A percentile compares a stretch with the other conserved stretches of the same genome.
Conservation (phyloP, 805 yeast species). For the Monosporozyma solicola region DNA sequence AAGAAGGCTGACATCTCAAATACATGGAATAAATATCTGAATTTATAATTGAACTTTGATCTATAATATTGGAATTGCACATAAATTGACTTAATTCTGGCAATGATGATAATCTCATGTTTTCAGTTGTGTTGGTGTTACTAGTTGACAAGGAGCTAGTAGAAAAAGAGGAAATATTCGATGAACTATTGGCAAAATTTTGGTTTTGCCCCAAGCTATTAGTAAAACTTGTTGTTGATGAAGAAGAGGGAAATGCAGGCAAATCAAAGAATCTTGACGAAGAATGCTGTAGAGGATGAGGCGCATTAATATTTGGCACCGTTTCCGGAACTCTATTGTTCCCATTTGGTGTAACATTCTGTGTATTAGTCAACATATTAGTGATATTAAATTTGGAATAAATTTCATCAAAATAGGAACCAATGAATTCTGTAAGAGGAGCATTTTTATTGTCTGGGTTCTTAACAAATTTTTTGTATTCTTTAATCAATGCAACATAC, state of each 20-base stretch:
- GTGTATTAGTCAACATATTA: conserved; percentile 9
- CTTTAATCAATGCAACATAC: conserved; percentile 24
- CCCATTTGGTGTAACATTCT: neutral
- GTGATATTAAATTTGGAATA: conserved; percentile 20
- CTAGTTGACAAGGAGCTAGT: conserved; percentile 1
- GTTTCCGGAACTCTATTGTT: neutral
- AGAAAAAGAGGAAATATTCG: neutral
- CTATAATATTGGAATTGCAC: neutral
- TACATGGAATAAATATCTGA: conserved; percentile 3
- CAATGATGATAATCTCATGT: neutral
- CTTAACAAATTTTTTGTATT: conserved; percentile 1
- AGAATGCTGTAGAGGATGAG: neutral
- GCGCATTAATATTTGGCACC: neutral
- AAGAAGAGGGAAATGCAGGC: neutral
- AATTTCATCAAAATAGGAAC: conserved; percentile 19
- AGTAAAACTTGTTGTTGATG: neutral
- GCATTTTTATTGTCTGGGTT: conserved; percentile 2
- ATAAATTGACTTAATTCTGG: conserved; percentile 4
- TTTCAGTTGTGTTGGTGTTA: neutral
- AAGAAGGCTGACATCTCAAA: neutral
- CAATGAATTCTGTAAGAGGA: conserved; percentile 4
- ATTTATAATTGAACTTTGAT: neutral
- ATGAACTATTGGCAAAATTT: neutral
- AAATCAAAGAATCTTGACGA: conserved; percentile 1
- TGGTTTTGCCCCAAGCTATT: neutral